Base-by-base conservation (phyloP, 1,284 basidiomycete species). In the Irpex sp. region DNA sequence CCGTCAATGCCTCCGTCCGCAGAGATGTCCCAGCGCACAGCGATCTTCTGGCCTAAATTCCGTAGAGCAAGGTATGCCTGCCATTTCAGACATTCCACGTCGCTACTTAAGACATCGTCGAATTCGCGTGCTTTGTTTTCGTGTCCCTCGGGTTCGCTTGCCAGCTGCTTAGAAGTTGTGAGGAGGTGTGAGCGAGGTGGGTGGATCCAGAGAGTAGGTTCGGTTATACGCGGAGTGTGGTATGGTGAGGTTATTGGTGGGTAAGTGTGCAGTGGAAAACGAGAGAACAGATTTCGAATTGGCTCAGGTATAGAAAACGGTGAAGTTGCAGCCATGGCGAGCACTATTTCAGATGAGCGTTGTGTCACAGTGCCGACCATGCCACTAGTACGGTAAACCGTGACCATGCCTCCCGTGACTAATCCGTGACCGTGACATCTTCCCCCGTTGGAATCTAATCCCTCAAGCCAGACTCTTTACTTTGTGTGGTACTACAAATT, bases 1-100 rank as follows among this genome's bases (percentile, higher is more conserved):
- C 79, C 82, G 63, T 85, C 88, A 50, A 90, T 75, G 5, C 84
- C 87, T 35, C 91, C 91, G 61, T 89, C 85, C 17, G 83, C 76
- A 13, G 81, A 72, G 37, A 93, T 78, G 71, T 92, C 87, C 76
- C 84, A 89, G 57, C 88, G 82, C 11, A 92, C 75, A 31, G 74
- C 74, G 57, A 91, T 74, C 67, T 43, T 9, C 19, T 58, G 46
- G 9, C 43, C 39, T n/a, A 61, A 58, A 4, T 55, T 15, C 59
- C 88, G 83, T 15, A 93, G 81, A 1, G 90, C 89, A 63, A 93
- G 79, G 72, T 90, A 92, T 0, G 90, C 88, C 73, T 93, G 91
- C 90, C 90, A 93, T 75, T 91, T 92, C 68, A 93, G 81, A 73
- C 90, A 92, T 68, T 92, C 90, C 65, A 92, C 87, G 74, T 93